A percentile compares a stretch with the other conserved stretches of the same genome.
Evolutionary conservation across 352 stramenopile species (phyloP).

Genomic region (Pythium brassicae): DNA sequence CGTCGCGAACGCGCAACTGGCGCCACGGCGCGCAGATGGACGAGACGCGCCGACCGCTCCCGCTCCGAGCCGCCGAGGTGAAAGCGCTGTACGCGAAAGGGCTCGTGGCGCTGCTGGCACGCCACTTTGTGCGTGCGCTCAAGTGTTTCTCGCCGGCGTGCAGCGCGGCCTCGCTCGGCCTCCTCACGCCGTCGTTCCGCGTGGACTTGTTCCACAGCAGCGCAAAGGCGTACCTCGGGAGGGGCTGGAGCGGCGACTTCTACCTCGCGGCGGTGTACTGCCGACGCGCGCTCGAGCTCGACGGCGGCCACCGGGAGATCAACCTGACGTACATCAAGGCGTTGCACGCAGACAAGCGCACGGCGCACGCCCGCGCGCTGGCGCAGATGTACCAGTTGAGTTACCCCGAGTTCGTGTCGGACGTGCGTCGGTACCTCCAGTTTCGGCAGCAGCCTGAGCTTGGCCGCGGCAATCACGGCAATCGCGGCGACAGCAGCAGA

Average conservation of each 20-base stretch:
- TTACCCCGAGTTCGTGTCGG: conserved; percentile 36
- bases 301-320: conserved; percentile 36
- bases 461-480: background rate
- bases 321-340: conserved; percentile 59
- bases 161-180: conserved; percentile 10
- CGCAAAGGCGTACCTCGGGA: conserved; percentile 60
- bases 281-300: conserved; percentile 58
- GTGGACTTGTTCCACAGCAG: conserved; percentile 58
- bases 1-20: conserved; percentile 17
- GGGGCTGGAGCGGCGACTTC: conserved; percentile 59
- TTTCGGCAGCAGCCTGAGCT: background rate
- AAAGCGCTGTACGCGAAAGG: conserved; percentile 23
- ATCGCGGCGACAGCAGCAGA: background rate
- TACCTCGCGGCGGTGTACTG: conserved; percentile 63
- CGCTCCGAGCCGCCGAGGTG: conserved; percentile 14
- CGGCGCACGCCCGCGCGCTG: conserved; percentile 33
- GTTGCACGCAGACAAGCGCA: conserved; percentile 36
- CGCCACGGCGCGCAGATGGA: conserved; percentile 27
- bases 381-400: conserved; percentile 38
- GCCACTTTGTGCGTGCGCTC: conserved; percentile 34
- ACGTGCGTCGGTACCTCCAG: conserved; percentile 40
- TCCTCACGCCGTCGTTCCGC: conserved; percentile 24
- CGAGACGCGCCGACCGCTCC: conserved; percentile 5
- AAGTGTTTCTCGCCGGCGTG: conserved; percentile 33
- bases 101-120: conserved; percentile 21